phyloP scores from a whole-genome alignment of 2,329 filamentous ascomycete species.

The Fusarium praegraminearum region DNA sequence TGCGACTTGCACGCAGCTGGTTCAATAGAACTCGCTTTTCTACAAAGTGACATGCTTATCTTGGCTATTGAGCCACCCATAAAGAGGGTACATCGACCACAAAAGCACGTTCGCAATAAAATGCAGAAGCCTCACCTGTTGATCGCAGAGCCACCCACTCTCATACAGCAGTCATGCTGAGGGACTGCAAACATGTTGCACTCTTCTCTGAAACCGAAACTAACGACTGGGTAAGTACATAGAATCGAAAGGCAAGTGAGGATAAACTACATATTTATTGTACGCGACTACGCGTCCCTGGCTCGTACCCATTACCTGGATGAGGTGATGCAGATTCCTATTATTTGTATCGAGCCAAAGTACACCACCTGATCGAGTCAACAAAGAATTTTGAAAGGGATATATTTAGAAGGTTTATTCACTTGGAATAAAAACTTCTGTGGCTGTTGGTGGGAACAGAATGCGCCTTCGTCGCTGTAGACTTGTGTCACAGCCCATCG shows the following conservation, averaged over 20 bases:
- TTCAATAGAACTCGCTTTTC: neutral
- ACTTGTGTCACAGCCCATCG: neutral
- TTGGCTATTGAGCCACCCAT: neutral
- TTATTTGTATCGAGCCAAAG: neutral
- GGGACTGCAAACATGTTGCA: neutral
- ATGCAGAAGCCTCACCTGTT: neutral
- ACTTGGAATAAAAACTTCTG: neutral
- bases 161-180: neutral
- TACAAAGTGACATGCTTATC: neutral
- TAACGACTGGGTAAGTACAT: no score
- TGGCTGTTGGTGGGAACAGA: neutral
- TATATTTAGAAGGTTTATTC: neutral
- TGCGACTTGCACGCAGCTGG: slow-evolving; percentile 3
- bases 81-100: neutral
- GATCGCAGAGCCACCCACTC: neutral
- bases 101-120: neutral
- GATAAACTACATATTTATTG: neutral
- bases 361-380: neutral
- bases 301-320: neutral
- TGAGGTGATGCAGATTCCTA: neutral
- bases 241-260: neutral
- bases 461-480: neutral
- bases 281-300: neutral
- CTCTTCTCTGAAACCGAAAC: neutral
- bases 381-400: no score